Evolutionary conservation across 2,329 filamentous ascomycete species (phyloP), one percentile per base, ranked within the genome.

Genomic region (Myriosclerotinia scirpicola): DNA sequence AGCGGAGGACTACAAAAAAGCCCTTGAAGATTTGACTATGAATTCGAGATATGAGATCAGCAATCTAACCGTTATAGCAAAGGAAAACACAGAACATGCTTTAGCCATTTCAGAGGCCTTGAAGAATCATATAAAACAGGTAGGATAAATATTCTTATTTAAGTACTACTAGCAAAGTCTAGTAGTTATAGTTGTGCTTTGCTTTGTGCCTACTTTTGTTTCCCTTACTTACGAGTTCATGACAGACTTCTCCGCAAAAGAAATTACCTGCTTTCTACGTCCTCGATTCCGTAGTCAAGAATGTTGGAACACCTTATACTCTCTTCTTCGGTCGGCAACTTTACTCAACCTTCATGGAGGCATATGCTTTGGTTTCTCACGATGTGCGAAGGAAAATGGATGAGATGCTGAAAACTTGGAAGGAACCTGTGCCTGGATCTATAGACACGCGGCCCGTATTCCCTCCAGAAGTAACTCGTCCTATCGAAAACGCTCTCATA

Each of bases 331-430:
- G 93, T 63, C 89, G 92, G 52, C 94, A 94, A 75, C 86, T 99
- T 50, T 98, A 94, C 79, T 87, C 89, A 73, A 98, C 92, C 5
- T 99, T 97, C 77, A 97, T 98, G 93, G 92, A 96, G 74, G 91
- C 95, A 48, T 99, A 98, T 77, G 91, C 90, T 4, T 86, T 96
- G 68, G 93, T 98, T 69, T 93, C 97, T 74, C 85, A 86, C 70
- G 84, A 85, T 68, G 93, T 93, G 30, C 88, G 95, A 70, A 89
- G 89, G 72, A 96, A 96, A 78, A 91, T 99, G 86, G 95, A 98
- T 77, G 93, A 96, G 78, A 94, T 99, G 90, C 83, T 99, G 73
- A 93, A 91, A 79, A 99, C 95, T 0, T 99, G 95, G 95, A 98
- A 97, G 79, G 92, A 97, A 75, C 92, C 95, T 2, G 93, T 98